A percentile compares a stretch with the other conserved stretches of the same genome.
These are phyloP conservation scores for Saksenaea vasiformis DNA, from an alignment of 371 early-diverging fungal genomes.

Conservation along the genomic window DNA sequence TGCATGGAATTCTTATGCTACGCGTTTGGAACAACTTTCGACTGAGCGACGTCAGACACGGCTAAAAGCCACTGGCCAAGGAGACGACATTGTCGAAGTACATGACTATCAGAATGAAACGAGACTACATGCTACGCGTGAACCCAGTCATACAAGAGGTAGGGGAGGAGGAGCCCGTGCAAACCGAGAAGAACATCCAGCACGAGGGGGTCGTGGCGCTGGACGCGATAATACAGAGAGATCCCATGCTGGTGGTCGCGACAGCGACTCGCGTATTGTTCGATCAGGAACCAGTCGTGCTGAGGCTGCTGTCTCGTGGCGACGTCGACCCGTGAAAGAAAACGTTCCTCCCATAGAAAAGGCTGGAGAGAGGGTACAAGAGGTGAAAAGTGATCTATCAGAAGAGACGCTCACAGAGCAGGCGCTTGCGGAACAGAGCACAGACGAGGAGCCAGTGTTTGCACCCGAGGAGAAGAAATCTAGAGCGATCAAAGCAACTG, in stretches of 20 bases:
- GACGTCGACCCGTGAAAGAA: neutral
- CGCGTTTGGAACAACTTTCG: conserved; percentile 9
- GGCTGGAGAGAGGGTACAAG: neutral
- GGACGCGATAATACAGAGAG: neutral
- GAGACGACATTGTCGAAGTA: neutral
- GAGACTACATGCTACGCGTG: neutral
- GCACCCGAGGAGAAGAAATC: neutral
- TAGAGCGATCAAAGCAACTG: neutral
- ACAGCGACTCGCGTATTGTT: neutral
- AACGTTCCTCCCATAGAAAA: neutral
- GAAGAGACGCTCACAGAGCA: neutral
- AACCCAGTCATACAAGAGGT: neutral
- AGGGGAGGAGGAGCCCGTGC: neutral
- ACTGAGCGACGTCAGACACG: neutral
- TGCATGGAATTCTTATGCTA: conserved; percentile 24
- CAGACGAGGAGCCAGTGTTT: neutral
- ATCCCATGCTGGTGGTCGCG: neutral
- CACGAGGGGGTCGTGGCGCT: neutral
- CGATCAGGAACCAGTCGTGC: neutral
- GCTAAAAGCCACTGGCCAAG: neutral
- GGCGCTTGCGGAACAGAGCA: neutral
- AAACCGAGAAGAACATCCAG: neutral
- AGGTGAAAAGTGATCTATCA: neutral
- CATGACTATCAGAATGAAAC: conserved; percentile 7
- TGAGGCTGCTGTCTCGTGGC: neutral